phyloP scores from a whole-genome alignment of 495 filamentous ascomycete species.

The Tuber indicum region DNA sequence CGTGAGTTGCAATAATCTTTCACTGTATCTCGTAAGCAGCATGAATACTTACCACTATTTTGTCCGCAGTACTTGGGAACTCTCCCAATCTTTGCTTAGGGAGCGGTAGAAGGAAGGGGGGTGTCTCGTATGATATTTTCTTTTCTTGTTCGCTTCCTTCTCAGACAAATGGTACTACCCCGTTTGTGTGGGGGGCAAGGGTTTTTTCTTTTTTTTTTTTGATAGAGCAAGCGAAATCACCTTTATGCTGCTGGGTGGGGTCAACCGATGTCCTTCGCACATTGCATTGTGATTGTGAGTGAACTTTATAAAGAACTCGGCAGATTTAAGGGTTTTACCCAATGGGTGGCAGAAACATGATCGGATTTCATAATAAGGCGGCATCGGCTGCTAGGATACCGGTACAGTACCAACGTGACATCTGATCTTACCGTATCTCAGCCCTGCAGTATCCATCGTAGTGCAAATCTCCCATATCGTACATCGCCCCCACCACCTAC shows the following conservation, averaged over 20 bases:
- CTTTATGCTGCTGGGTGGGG: neutral
- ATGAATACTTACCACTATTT: slow-evolving; percentile 13
- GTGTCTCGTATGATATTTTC: neutral
- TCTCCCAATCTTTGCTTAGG: slow-evolving; percentile 47
- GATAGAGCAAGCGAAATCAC: neutral
- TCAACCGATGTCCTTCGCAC: neutral
- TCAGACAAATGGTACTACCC: neutral
- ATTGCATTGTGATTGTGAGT: neutral
- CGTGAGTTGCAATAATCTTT: slow-evolving; percentile 34
- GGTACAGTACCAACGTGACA: neutral
- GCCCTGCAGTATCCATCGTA: neutral
- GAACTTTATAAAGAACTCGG: neutral
- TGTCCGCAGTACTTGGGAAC: slow-evolving; percentile 43
- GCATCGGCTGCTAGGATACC: neutral
- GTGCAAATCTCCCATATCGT: neutral
- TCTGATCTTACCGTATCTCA: neutral
- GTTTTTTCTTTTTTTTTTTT: neutral
- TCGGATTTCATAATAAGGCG: neutral
- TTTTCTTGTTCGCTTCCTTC: neutral
- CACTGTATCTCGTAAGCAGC: neutral
- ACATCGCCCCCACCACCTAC: neutral
- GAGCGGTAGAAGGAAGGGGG: neutral
- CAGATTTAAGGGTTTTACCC: neutral
- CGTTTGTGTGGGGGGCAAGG: neutral
- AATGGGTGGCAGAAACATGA: neutral